phyloP scores from a whole-genome alignment of 495 filamentous ascomycete genomes.

The Annulohypoxylon moriforme region DNA sequence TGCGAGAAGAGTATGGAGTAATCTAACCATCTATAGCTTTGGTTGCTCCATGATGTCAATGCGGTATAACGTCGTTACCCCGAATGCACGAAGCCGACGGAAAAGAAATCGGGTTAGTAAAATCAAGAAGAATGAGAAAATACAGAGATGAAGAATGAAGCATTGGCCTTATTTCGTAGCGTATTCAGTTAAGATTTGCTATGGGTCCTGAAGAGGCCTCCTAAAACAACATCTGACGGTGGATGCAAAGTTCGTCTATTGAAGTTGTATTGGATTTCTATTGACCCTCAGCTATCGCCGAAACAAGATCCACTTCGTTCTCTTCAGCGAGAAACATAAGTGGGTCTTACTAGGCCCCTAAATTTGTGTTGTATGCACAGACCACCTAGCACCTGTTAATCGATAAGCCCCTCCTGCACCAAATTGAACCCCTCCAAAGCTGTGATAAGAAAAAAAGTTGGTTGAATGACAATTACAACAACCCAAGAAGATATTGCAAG shows the following conservation, averaged over 20 bases:
- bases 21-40: not conserved
- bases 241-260: not conserved
- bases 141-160: not conserved
- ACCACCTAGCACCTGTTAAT: not conserved
- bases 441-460: constrained; percentile 38
- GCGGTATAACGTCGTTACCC: not conserved
- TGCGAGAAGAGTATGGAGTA: not conserved
- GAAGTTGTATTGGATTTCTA: not conserved
- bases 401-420: constrained; percentile 40
- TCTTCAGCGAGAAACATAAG: too few relatives aligned
- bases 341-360: too few relatives aligned
- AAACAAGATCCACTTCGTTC: not conserved
- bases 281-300: not conserved
- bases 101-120: not conserved
- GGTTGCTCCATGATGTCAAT: not conserved
- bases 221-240: not conserved
- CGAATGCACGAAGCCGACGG: too few relatives aligned
- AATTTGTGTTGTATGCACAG: constrained; percentile 12
- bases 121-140: not conserved
- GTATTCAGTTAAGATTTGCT: not conserved
- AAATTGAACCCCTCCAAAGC: constrained; percentile 39
- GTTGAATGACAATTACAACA: not conserved
- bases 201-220: not conserved
- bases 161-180: not conserved
- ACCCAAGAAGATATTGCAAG: constrained; percentile 14